These are phyloP conservation scores for Hygrocybe coccinea DNA, from an alignment of 768 basidiomycete species.

Conservation along the genomic window DNA sequence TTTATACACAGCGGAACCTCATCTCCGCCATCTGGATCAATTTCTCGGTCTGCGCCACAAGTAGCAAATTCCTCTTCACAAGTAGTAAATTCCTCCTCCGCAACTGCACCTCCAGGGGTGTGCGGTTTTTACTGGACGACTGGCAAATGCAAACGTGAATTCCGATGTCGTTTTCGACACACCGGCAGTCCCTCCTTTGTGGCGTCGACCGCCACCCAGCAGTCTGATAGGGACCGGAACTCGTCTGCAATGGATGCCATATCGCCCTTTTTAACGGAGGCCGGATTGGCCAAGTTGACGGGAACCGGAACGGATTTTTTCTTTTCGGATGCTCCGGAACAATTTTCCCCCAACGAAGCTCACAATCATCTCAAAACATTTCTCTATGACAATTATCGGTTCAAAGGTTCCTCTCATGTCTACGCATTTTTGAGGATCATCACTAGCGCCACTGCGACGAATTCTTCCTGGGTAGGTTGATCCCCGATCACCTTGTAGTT, in stretches of 20 bases:
- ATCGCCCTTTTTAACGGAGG: conserved; percentile 42
- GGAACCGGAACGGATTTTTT: conserved; percentile 42
- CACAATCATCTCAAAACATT: conserved; percentile 43
- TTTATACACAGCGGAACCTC: conserved; percentile 26
- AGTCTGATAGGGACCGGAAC: conserved; percentile 1
- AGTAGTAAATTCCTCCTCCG: conserved; percentile 3
- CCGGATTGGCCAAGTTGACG: conserved; percentile 41
- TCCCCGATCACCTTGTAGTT: not conserved
- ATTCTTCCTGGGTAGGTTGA: conserved; percentile 39
- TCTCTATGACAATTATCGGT: conserved; percentile 41
- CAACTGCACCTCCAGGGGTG: conserved; percentile 30
- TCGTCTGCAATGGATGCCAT: conserved; percentile 22
- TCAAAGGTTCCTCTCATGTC: conserved; percentile 37
- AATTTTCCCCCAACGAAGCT: conserved; percentile 42
- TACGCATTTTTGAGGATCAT: conserved; percentile 43
- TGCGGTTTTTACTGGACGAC: conserved; percentile 46
- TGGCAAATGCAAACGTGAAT: conserved; percentile 45
- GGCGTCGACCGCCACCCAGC: conserved; percentile 5
- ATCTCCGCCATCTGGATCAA: conserved; percentile 4
- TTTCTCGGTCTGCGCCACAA: conserved; percentile 8
- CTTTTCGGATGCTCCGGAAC: conserved; percentile 31
- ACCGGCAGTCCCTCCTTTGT: conserved; percentile 10
- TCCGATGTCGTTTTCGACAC: conserved; percentile 43
- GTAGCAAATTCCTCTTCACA: conserved; percentile 9
- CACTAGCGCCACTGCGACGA: conserved; percentile 35